Conservation (phyloP, 306 rosid species). For the Cucumis melo region DNA sequence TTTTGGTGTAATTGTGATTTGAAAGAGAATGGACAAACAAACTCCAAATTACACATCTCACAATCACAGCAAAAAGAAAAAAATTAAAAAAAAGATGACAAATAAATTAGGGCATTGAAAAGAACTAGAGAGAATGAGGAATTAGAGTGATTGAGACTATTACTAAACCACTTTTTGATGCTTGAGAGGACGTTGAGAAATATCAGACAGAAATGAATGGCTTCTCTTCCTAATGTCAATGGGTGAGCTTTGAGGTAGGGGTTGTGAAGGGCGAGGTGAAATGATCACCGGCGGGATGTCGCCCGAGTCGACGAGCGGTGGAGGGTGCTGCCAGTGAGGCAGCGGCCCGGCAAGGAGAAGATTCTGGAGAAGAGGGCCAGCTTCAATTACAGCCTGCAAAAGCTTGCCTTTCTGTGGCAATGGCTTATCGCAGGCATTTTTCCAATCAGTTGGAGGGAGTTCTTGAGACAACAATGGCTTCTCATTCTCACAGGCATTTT, state of each 20-base stretch:
- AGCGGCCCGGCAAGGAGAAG: conserved; percentile 81
- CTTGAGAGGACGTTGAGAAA: conserved; percentile 2
- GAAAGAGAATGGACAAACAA: neutral
- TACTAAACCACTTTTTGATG: neutral
- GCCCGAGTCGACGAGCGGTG: conserved; percentile 48
- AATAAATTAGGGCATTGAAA: neutral
- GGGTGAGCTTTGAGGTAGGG: neutral
- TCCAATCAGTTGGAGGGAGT: conserved; percentile 12
- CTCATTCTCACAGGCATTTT: conserved; percentile 15
- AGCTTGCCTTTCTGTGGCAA: conserved; percentile 79
- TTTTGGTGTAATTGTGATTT: conserved; percentile 7
- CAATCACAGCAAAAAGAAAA: conserved; percentile 3
- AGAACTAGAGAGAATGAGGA: neutral
- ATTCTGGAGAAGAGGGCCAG: conserved; percentile 72
- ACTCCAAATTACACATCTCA: neutral
- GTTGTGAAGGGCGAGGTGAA: conserved; percentile 16
- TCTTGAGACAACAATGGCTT: conserved; percentile 20
- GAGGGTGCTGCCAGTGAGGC: conserved; percentile 91
- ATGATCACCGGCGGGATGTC: conserved; percentile 64
- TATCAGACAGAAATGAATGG: neutral
- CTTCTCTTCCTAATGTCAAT: conserved; percentile 3
- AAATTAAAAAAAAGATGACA: neutral
- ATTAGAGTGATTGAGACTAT: neutral
- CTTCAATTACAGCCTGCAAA: conserved; percentile 70
- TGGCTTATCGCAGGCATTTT: conserved; percentile 33